Base-by-base conservation (phyloP, 192 early-diverging fungal species). In the Backusella circina region DNA sequence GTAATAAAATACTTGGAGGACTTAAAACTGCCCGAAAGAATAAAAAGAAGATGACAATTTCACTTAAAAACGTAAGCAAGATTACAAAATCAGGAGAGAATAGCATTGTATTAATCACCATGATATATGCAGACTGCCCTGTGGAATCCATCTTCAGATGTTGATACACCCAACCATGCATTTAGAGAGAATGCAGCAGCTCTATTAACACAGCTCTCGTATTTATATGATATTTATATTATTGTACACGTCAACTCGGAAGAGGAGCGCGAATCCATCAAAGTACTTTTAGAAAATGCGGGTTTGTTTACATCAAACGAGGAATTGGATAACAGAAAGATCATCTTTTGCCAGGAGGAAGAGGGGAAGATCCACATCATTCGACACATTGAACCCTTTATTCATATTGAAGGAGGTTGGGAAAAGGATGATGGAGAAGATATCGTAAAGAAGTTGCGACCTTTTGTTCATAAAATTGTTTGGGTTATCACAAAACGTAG, bases 91-190 rank as follows among this genome's bases (percentile, higher is more conserved):
- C 9, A 12, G 32, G 32, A 54, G 35, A 18, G 38, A 36, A 51
- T 13, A 36, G n/a, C 32, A 28, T n/a, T 32, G 66, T 57, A 61
- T 65, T 65, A 31, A 75, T 44, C 10, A 12, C 10, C 1, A 28
- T 28, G 2, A 26, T 3, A 26, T 57, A 16, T 39, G 5, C 80
- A 94, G 93, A 88, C 91, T 16, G 82, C 93, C 41, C 76, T 95
- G 39, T 93, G 93, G 92, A 93, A 93, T 74, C 91, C 92, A n/a
- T 91, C 90, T 3, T 84, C 87, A 9, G 89, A 91, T 75, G 88
- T 91, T 6, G 77, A 82, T 50, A 78, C 77, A 23, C 91, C 92
- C 35, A 95, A 88, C 64, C 86, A 89, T 76, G 93, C 90, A n/a
- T 95, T 93, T 82, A 76, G 83, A 33, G 90, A 91, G 67, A 83